A percentile compares a stretch with the other conserved stretches of the same genome.
Evolutionary conservation across 495 filamentous ascomycete species (phyloP).

Genomic region (Hamigera avellanea): DNA sequence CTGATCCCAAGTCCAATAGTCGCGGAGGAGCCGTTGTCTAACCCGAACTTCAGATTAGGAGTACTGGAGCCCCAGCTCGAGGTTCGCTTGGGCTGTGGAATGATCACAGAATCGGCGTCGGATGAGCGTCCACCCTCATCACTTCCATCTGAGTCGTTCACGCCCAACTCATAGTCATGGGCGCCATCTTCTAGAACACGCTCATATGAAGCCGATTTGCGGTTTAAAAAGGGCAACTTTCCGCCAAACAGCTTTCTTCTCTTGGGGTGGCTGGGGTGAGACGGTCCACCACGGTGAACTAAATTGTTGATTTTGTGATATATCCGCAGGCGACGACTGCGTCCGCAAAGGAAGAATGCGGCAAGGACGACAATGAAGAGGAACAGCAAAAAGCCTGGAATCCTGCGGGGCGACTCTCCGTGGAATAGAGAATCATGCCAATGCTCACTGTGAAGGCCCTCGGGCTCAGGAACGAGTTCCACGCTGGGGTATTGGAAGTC

Average conservation of each 20-base stretch:
- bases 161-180: constrained; percentile 59
- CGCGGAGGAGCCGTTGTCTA: constrained; percentile 43
- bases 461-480: constrained; percentile 30
- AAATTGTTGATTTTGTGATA: constrained; percentile 44
- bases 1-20: constrained; percentile 38
- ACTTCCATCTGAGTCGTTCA: constrained; percentile 45
- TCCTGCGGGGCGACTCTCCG: constrained; percentile 47
- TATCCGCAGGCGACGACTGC: constrained; percentile 58
- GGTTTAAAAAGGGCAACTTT: constrained; percentile 41
- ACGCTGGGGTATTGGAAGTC: constrained; percentile 85
- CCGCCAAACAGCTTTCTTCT: constrained; percentile 40
- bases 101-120: constrained; percentile 17
- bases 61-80: constrained; percentile 28
- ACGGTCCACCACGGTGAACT: constrained; percentile 38
- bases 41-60: constrained; percentile 42
- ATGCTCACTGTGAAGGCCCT: constrained; percentile 43
- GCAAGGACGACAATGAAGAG: constrained; percentile 57
- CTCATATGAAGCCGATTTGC: constrained; percentile 60
- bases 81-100: constrained; percentile 23
- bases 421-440: constrained; percentile 67
- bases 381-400: constrained; percentile 65
- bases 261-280: constrained; percentile 40
- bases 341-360: constrained; percentile 54
- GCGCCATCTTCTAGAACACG: constrained; percentile 73
- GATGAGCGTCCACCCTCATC: constrained; percentile 28